Percentiles rank a stretch among this genome's conserved stretches.
phyloP scores from a whole-genome alignment of 1,139 yeast species.

The Blastobotrys proliferans region DNA sequence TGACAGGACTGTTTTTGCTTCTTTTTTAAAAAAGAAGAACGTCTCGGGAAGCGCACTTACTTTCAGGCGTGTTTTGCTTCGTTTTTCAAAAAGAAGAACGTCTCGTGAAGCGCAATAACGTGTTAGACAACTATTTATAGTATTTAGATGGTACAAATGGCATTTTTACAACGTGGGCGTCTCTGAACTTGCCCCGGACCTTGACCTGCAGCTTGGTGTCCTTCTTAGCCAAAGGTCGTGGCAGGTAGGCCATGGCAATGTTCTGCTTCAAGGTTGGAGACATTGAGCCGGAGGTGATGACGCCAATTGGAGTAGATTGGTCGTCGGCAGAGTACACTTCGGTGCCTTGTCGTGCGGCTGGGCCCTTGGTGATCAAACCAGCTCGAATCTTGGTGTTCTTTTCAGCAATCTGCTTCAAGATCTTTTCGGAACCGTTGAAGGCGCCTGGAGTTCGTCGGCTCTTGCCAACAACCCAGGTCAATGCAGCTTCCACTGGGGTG shows the following conservation, averaged over 20 bases:
- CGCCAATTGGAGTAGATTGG: slow-evolving; percentile 57
- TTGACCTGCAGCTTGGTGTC: slow-evolving; percentile 74
- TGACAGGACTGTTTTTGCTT: no score
- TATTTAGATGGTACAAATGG: slow-evolving; percentile 80
- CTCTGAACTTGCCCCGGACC: slow-evolving; percentile 78
- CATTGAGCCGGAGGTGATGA: slow-evolving; percentile 83
- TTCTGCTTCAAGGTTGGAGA: slow-evolving; percentile 78
- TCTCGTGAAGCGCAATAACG: no score
- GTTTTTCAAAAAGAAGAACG: no score
- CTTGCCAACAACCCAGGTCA: slow-evolving; percentile 87
- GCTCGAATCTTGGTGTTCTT: slow-evolving; percentile 66
- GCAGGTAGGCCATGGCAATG: slow-evolving; percentile 87
- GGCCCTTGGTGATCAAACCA: slow-evolving; percentile 74
- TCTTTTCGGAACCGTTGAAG: slow-evolving; percentile 75
- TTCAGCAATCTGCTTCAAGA: slow-evolving; percentile 65
- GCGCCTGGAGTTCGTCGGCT: slow-evolving; percentile 51
- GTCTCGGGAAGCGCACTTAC: no score
- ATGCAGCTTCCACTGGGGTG: slow-evolving; percentile 84
- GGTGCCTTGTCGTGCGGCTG: slow-evolving; percentile 88
- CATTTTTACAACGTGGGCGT: slow-evolving; percentile 69
- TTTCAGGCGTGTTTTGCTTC: no score
- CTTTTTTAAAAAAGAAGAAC: no score
- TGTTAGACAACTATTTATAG: slow-evolving; percentile 53
- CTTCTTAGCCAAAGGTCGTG: slow-evolving; percentile 65
- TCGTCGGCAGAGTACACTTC: slow-evolving; percentile 55